Percentiles rank a stretch among this genome's conserved stretches.
These are phyloP conservation scores for Dovyalis caffra DNA, from an alignment of 345 rosid genomes.

Conservation along the genomic window DNA sequence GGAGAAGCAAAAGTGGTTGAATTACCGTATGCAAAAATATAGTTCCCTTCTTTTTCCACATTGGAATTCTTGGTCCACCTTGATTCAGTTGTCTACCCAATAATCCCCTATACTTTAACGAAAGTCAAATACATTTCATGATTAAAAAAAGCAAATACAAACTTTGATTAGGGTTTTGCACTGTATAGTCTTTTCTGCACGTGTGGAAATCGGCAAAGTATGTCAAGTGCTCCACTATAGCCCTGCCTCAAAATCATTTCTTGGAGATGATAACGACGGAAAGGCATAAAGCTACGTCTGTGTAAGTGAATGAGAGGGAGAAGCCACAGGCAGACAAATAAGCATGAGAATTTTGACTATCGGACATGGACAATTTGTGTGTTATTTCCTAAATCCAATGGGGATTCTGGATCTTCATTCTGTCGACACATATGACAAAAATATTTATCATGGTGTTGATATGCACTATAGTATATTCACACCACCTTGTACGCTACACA, in stretches of 20 bases:
- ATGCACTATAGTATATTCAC: too few relatives aligned
- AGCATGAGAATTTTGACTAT: conserved; percentile 42
- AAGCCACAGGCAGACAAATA: not conserved
- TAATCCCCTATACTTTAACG: too few relatives aligned
- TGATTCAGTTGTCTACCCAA: too few relatives aligned
- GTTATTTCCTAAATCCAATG: conserved; percentile 24
- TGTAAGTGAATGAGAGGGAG: not conserved
- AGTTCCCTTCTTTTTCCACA: too few relatives aligned
- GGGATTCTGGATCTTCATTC: conserved; percentile 20
- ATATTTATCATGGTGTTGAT: not conserved
- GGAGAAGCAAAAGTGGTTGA: too few relatives aligned
- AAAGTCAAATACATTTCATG: too few relatives aligned
- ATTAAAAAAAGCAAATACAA: conserved; percentile 7
- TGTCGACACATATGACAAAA: conserved; percentile 20
- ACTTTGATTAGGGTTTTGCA: not conserved
- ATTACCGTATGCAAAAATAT: too few relatives aligned
- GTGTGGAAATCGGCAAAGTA: not conserved
- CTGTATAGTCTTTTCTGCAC: not conserved
- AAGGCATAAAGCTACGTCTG: too few relatives aligned
- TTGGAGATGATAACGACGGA: conserved; percentile 17
- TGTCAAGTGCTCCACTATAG: conserved; percentile 27
- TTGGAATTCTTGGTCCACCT: too few relatives aligned
- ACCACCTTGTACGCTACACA: too few relatives aligned
- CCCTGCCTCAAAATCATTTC: not conserved
- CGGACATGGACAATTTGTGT: conserved; percentile 4